These are phyloP conservation scores for Camellia sinensis DNA, from an alignment of 148 eudicot genomes.

Conservation along the genomic window DNA sequence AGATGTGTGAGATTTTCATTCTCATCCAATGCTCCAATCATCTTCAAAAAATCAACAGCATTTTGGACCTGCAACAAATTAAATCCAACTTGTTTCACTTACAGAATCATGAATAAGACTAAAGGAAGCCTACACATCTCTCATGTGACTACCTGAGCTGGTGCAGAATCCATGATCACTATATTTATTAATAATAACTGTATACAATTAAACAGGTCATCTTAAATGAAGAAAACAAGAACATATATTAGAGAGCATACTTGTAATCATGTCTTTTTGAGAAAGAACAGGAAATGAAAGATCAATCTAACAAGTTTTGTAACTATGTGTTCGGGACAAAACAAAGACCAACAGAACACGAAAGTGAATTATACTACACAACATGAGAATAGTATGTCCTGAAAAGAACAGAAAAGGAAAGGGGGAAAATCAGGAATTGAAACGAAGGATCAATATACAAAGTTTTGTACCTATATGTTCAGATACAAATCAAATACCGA, in stretches of 20 bases:
- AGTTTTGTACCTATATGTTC: neutral
- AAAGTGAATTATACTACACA: too few species aligned
- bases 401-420: too few species aligned
- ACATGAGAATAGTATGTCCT: too few species aligned
- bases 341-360: too few species aligned
- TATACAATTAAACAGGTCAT: neutral
- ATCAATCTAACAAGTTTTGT: neutral
- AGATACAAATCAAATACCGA: too few species aligned
- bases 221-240: too few species aligned
- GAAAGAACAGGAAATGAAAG: neutral
- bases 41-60: conserved; percentile 86
- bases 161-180: neutral
- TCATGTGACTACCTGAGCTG: neutral
- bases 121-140: neutral
- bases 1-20: conserved; percentile 84
- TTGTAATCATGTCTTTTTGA: neutral
- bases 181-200: neutral
- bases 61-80: conserved; percentile 74
- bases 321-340: too few species aligned
- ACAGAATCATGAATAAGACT: conserved; percentile 1
- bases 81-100: neutral
- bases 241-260: neutral
- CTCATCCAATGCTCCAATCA: conserved; percentile 94
- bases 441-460: too few species aligned
- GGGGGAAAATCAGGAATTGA: too few species aligned